phyloP scores from a whole-genome alignment of 352 stramenopile species.

The Pythium aphanidermatum region DNA sequence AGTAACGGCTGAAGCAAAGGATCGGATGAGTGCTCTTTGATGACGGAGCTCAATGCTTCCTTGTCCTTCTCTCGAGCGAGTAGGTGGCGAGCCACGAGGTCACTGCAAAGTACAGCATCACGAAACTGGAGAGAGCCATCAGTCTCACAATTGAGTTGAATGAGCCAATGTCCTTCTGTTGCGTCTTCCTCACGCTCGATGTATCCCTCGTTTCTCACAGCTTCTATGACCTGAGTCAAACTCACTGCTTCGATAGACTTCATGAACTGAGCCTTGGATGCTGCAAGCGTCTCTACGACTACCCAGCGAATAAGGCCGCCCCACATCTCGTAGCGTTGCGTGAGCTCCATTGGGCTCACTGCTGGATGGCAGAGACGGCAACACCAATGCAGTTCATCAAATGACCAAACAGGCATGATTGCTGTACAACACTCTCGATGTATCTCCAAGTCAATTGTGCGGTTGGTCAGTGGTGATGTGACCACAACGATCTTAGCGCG shows the following conservation, averaged over 20 bases:
- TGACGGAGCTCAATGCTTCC: too few species aligned
- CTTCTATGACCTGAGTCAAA: conserved; percentile 9
- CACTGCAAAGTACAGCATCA: too few species aligned
- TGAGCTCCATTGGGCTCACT: conserved; percentile 17
- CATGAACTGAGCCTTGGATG: conserved; percentile 17
- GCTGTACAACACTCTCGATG: conserved; percentile 12
- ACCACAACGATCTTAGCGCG: conserved; percentile 23
- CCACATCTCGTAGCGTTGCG: conserved; percentile 28
- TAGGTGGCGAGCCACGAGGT: too few species aligned
- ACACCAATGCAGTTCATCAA: conserved; percentile 27
- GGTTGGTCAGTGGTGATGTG: neutral
- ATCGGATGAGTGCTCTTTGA: too few species aligned
- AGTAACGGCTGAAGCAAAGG: too few species aligned
- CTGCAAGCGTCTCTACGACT: conserved; percentile 13
- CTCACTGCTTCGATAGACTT: conserved; percentile 3
- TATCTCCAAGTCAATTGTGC: neutral
- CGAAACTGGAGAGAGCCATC: too few species aligned
- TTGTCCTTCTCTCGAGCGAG: too few species aligned
- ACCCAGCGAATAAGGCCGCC: conserved; percentile 25
- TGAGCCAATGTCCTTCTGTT: too few species aligned
- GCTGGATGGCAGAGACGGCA: conserved; percentile 23
- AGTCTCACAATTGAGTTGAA: too few species aligned
- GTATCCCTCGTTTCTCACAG: conserved; percentile 21
- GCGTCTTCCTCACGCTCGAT: too few species aligned
- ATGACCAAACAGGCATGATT: conserved; percentile 32